Base-by-base conservation (phyloP, 2,329 filamentous ascomycete genomes). In the Neopestalotiopsis clavispora region DNA sequence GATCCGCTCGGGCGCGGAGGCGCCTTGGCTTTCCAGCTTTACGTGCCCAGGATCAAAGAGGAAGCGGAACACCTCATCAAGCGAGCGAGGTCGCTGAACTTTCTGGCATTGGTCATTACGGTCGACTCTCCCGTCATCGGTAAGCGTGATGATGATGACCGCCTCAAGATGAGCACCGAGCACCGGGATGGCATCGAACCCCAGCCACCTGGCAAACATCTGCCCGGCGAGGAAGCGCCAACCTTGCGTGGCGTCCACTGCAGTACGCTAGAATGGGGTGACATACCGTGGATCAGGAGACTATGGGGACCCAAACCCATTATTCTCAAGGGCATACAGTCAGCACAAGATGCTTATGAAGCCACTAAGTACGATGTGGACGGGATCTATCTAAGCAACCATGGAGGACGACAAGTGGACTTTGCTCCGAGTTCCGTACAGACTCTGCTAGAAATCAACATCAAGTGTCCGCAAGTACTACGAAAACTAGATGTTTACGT, bases 121-220 rank as follows among this genome's bases (percentile, higher is more conserved):
- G 86, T 88, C 4, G 87, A 89, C 67, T 84, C 86, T 0, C 86
- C 86, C 0, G 86, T 86, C 28, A 81, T 85, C 0, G 86, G 86
- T 0, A 87, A 67, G 60, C 67, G 69, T 17, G 70, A 71, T 38
- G 13, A 58, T 28, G 70, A 72, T 30, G 70, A 71, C 20, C 65
- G 65, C 14, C 28, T 40, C 32, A 67, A 42, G 38, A 30, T 61
- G 45, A 52, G 32, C 20, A 30, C 14, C 64, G 49, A 66, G 49
- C 28, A 66, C 32, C n/a, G 17, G 5, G 5, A 23, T 20, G 45
- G 17, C 4, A 52, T 20, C 2, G n/a, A 52, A 52, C 4, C 45
- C 1, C n/a, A 10, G 9, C 10, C 23, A 28, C 17, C 30, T 32
- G 45, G 52, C 14, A 30, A 66, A 14, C 28, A 66, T 57, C 42